These are phyloP conservation scores for Lachancea cidri DNA, from an alignment of 805 yeast species.

Conservation along the genomic window DNA sequence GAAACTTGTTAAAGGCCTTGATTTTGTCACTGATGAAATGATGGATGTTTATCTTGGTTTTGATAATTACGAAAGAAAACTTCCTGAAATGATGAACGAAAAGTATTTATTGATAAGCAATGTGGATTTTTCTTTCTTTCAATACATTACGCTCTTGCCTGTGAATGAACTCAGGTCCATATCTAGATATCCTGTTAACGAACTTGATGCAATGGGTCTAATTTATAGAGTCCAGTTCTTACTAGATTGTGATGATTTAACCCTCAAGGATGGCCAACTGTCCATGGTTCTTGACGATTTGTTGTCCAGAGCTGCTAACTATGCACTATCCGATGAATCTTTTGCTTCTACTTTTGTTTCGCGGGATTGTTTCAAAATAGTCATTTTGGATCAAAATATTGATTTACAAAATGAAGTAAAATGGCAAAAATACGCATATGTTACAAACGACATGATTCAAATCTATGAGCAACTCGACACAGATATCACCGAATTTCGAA, in stretches of 20 bases:
- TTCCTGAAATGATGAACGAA: constrained; percentile 11
- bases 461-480: constrained; percentile 31
- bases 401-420: constrained; percentile 1
- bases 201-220: constrained; percentile 45
- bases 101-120: constrained; percentile 15
- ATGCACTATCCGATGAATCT: constrained; percentile 14
- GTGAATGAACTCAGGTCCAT: constrained; percentile 23
- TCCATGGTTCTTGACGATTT: constrained; percentile 31
- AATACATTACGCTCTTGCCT: constrained; percentile 32
- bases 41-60: constrained; percentile 18
- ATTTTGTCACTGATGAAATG: constrained; percentile 10
- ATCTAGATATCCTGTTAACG: constrained; percentile 39
- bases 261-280: constrained; percentile 16
- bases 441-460: constrained; percentile 34
- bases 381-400: constrained; percentile 12
- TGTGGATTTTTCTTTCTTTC: constrained; percentile 31
- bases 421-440: constrained; percentile 26
- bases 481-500: constrained; percentile 6
- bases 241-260: constrained; percentile 21
- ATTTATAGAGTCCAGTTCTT: constrained; percentile 36
- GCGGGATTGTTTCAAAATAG: constrained; percentile 28
- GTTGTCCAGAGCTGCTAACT: constrained; percentile 44
- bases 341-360: constrained; percentile 12
- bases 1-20: constrained; percentile 7
- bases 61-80: constrained; percentile 14